Base-by-base conservation (phyloP, 495 filamentous ascomycete species). In the Penicillium argentinense region DNA sequence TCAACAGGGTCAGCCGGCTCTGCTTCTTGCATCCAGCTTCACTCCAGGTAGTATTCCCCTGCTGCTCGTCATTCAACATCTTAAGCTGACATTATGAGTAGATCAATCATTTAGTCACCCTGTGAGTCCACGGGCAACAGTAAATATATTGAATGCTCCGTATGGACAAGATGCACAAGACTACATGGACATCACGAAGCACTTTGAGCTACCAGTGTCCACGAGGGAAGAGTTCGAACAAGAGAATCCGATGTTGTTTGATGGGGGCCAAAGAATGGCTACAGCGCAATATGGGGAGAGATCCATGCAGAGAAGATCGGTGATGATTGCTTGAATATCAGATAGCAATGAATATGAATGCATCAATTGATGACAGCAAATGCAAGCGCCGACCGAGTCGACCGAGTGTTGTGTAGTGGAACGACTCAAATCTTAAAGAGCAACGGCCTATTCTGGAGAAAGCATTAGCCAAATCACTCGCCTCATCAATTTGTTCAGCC, bases 171-270 rank as follows among this genome's bases (percentile, higher is more conserved):
- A 28, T 6, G 28, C 29, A 1, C 16, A 34, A 1, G 43, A 49
- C 11, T 55, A 49, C 16, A 39, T 45, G 17, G 18, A 34, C 14
- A 39, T 62, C 14, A 53, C 41, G 9, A 59, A 56, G 9, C 59
- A 62, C 22, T 62, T 62, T 18, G 55, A 62, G 27, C 27, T 62
- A 3, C 59, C 59, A 18, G 56, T 27, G 6, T 62, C 59, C 8
- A 42, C 16, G 37, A 21, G 16, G 12, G 43, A 24, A 9, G 14
- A 39, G 14, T 19, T 9, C 29, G 45, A 36, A 36, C 14, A 9
- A 19, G 33, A 36, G 18, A 36, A 21, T 36, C 2, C 17, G 33
- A 7, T 18, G 18, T 5, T 18, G 3, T 43, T 43, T 14, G 40
- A 33, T 19, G 27, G 17, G 17, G 12, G 12, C 7, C n/a, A 24